A percentile compares a stretch with the other conserved stretches of the same genome.
phyloP scores from a whole-genome alignment of 169 alveolate genomes.

The Perkinsus olseni region DNA sequence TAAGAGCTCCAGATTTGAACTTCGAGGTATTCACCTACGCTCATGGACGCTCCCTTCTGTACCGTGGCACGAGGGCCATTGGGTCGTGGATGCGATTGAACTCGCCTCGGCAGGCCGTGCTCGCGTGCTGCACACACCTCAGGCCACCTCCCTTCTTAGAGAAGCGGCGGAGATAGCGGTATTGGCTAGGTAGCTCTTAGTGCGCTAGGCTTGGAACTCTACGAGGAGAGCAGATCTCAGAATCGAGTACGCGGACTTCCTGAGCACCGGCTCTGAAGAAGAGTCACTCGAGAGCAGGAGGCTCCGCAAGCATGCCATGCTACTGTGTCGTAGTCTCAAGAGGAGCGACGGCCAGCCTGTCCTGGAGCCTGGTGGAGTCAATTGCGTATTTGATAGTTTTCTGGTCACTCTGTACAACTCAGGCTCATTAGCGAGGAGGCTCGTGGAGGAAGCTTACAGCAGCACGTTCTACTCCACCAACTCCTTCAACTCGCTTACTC shows the following conservation, averaged over 20 bases:
- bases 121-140: no score
- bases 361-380: background rate
- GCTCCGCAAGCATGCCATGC: background rate
- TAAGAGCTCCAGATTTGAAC: no score
- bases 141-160: background rate
- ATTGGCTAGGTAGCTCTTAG: background rate
- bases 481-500: background rate
- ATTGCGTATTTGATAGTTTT: background rate
- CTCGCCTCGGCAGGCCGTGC: no score
- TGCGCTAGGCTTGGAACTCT: background rate
- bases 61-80: no score
- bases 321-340: background rate
- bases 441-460: background rate
- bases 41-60: no score
- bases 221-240: no score
- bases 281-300: background rate
- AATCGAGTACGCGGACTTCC: background rate
- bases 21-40: no score
- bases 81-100: no score
- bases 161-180: background rate
- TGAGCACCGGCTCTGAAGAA: background rate
- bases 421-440: background rate
- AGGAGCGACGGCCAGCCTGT: background rate
- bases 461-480: background rate
- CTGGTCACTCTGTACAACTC: background rate